A percentile compares a stretch with the other conserved stretches of the same genome.
phyloP scores from a whole-genome alignment of 106 monocot species.

The Ottelia alismoides region DNA sequence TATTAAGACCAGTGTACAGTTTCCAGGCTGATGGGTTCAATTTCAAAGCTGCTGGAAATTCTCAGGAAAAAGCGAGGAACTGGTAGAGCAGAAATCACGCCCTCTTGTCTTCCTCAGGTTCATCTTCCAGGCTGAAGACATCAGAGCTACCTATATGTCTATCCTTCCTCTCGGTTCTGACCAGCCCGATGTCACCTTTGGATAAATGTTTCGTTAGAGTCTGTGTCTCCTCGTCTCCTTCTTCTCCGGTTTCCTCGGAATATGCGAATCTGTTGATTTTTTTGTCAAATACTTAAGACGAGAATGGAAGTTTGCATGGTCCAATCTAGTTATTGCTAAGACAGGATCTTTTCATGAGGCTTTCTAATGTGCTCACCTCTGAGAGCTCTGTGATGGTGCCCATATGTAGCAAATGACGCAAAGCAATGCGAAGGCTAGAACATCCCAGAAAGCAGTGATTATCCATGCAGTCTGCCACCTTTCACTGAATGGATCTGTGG shows the following conservation, averaged over 20 bases:
- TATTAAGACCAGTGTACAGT: too few relatives aligned
- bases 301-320: neutral
- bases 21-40: too few relatives aligned
- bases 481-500: conserved; percentile 89
- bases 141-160: conserved; percentile 17
- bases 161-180: conserved; percentile 50
- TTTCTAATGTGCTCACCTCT: conserved; percentile 62
- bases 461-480: conserved; percentile 98
- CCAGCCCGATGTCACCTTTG: conserved; percentile 55
- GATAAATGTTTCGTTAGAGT: conserved; percentile 34
- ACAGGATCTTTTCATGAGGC: too few relatives aligned
- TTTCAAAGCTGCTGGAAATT: too few relatives aligned
- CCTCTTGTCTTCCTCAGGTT: conserved; percentile 76
- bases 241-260: conserved; percentile 67
- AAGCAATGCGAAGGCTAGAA: conserved; percentile 56
- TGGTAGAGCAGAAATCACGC: too few relatives aligned
- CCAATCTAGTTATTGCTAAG: neutral
- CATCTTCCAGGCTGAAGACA: conserved; percentile 38
- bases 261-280: conserved; percentile 65
- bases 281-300: too few relatives aligned
- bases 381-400: conserved; percentile 93
- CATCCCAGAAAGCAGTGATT: conserved; percentile 91
- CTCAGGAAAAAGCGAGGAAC: too few relatives aligned
- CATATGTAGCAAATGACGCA: conserved; percentile 83
- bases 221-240: conserved; percentile 80